Evolutionary conservation across 2,329 filamentous ascomycete species (phyloP), one percentile per base, ranked within the genome.

Genomic region (Beauveria pseudobassiana): DNA sequence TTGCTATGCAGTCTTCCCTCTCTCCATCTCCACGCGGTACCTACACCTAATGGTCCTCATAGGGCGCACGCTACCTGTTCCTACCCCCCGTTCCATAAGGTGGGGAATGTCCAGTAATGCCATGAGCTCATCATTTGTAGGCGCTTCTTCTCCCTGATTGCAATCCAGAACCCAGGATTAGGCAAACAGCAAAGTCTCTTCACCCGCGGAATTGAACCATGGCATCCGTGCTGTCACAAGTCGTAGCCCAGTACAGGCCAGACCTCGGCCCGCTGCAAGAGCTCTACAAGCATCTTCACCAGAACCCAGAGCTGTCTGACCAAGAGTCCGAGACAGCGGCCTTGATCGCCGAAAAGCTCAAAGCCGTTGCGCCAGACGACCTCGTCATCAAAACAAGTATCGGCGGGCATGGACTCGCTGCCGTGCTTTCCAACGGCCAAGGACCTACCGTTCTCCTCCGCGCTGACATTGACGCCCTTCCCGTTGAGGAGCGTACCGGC

Each of bases 401-500:
- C 16, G 85, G 85, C 30, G 85, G 84, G 0, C 74, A 83, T 63
- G 85, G 86, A 5, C 69, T 88, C 5, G 80, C 80, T 1, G 85
- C 78, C 0, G 74, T 87, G 1, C 72, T 87, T 4, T 67, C 69
- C 55, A 87, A 88, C 66, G 84, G 83, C 0, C 48, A 68, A 0
- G 85, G 85, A 0, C 77, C 77, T 1, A 85, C 77, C 0, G 71
- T 88, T 1, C 75, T 87, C 0, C 74, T 87, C 0, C 79, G 86
- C 2, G 83, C 85, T 0, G 85, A 88, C 61, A 84, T 87, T 64
- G 85, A 88, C 66, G 86, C 78, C 0, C 72, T 88, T 0, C 85
- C 85, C 0, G 74, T 87, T 0, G 66, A 77, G 61, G 86, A 88
- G 69, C 70, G 74, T 22, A 86, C 84, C 0, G 78, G 77, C 0